Percentiles rank a stretch among this genome's conserved stretches.
These are phyloP conservation scores for Lachnellula cervina DNA, from an alignment of 2,329 filamentous ascomycete species.

Conservation along the genomic window DNA sequence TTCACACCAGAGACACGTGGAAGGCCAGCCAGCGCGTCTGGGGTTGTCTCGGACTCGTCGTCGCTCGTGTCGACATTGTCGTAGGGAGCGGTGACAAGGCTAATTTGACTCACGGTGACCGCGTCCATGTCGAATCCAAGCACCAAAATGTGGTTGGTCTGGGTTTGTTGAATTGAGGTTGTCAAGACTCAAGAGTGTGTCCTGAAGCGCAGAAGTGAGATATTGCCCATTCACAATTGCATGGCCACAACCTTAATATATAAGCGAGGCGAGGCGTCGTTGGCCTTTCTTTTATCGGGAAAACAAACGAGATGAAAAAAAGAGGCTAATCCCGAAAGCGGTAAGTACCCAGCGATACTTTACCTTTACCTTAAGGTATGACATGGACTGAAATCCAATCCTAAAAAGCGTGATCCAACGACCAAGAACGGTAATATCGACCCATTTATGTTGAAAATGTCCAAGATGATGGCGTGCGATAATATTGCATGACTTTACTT, in stretches of 20 bases:
- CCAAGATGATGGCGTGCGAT: no score
- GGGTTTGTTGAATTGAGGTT: background rate
- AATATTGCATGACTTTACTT: background rate
- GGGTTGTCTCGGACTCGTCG: background rate
- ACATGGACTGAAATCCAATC: no score
- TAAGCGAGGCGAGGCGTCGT: no score
- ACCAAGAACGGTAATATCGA: no score
- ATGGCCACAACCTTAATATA: background rate
- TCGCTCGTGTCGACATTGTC: background rate
- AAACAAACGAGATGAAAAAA: background rate
- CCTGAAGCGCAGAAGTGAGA: background rate
- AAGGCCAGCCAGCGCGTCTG: background rate
- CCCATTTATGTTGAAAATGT: background rate
- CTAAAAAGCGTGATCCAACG: no score
- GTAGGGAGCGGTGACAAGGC: background rate
- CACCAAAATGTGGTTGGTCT: no score
- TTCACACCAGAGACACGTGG: slow-evolving; percentile 10
- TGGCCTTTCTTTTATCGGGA: background rate
- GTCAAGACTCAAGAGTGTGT: no score
- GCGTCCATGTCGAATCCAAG: background rate
- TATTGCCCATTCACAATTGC: background rate
- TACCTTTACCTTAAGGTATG: no score
- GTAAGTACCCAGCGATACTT: background rate
- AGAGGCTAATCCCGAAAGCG: background rate
- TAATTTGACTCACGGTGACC: background rate